Base-by-base conservation (phyloP, 805 yeast species). In the Barnettozyma botsteinii region DNA sequence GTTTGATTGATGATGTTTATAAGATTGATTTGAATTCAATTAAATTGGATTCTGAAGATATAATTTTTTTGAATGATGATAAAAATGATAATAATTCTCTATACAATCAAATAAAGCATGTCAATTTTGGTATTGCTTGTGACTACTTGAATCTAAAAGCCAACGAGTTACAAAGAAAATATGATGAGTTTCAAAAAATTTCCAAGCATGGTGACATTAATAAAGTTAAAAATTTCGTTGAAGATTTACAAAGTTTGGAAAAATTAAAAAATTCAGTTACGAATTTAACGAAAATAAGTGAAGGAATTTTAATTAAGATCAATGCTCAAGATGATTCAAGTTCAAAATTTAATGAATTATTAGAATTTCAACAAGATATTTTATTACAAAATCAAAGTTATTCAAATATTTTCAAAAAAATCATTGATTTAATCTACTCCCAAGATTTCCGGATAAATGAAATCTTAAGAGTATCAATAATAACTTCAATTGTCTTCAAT, bases 91-190 rank as follows among this genome's bases (percentile, higher is more conserved):
- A 62, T 27, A 59, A 55, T 4, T 64, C 67, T 10, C 63, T 81
- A 6, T 75, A 66, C 49, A 63, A 62, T 3, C 59, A 69, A 7
- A 65, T 89, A 13, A 75, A 78, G 46, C 75, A 77, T 53, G 61
- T 79, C 41, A 88, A 88, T 47, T 89, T 93, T 59, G 83, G 89
- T 2, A 71, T 79, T 20, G 81, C 89, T 26, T 97, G 97, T 2
- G 72, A 76, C 7, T 69, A 70, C 20, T 67, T 93, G 33, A 89
- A 87, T 57, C 58, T 66, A 20, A 66, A 78, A 41, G 97, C 97
- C 0, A 79, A 76, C 47, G 63, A 69, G 33, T 64, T 93, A 32
- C 94, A 87, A 57, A 63, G 66, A 5, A 80, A 80, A 52, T 85
- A 78, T 55, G 86, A 81, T 38, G 66, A 65, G 37, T 65, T 76